A percentile compares a stretch with the other conserved stretches of the same genome.
phyloP scores from a whole-genome alignment of 371 early-diverging fungal genomes.

The Rhizopus delemar region DNA sequence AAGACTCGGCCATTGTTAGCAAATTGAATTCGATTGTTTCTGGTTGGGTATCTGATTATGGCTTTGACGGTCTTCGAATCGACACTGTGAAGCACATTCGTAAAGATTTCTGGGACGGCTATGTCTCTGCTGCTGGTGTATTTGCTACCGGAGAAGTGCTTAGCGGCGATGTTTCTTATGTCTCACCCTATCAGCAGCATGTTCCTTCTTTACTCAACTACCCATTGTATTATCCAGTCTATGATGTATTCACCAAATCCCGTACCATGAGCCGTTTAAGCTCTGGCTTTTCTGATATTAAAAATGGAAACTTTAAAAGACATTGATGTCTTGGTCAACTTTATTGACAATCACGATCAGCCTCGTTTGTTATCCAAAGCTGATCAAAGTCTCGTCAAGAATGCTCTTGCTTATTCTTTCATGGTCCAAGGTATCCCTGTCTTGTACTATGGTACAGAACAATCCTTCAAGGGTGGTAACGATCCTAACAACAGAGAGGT shows the following conservation, averaged over 20 bases:
- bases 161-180: slow-evolving; percentile 25
- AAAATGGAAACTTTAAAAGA: slow-evolving; percentile 20
- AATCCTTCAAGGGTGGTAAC: slow-evolving; percentile 35
- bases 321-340: slow-evolving; percentile 31
- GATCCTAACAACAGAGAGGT: slow-evolving; percentile 44
- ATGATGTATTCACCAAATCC: slow-evolving; percentile 23
- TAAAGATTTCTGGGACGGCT: slow-evolving; percentile 39
- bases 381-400: slow-evolving; percentile 8
- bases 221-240: slow-evolving; percentile 30
- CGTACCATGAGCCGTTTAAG: slow-evolving; percentile 27
- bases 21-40: slow-evolving; percentile 32
- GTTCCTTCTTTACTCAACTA: slow-evolving; percentile 30
- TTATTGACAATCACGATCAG: slow-evolving; percentile 50
- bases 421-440: slow-evolving; percentile 34
- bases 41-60: slow-evolving; percentile 30
- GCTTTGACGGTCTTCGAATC: slow-evolving; percentile 50
- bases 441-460: slow-evolving; percentile 47
- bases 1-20: slow-evolving; percentile 27
- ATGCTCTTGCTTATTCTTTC: slow-evolving; percentile 8
- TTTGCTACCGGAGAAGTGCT: slow-evolving; percentile 47
- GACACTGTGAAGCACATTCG: slow-evolving; percentile 50
- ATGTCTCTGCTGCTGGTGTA: slow-evolving; percentile 32
- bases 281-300: slow-evolving; percentile 8
- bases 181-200: slow-evolving; percentile 27
- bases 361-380: slow-evolving; percentile 27